Evolutionary conservation across 2,329 filamentous ascomycete species (phyloP).

Genomic region (Aspergillus clavatus): DNA sequence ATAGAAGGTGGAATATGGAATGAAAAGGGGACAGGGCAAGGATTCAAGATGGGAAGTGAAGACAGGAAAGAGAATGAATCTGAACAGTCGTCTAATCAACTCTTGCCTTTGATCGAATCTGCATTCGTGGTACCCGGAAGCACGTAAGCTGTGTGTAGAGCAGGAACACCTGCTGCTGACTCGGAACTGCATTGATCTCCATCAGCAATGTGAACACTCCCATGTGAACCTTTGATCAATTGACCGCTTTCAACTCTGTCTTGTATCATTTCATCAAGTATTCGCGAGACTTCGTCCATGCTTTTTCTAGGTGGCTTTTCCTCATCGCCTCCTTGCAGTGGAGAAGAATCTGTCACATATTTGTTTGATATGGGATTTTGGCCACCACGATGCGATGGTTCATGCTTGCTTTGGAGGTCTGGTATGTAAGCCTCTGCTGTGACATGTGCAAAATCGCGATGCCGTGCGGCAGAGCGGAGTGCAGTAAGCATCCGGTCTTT

Average conservation of each 20-base stretch:
- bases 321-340: slow-evolving; percentile 27
- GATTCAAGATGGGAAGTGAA: neutral
- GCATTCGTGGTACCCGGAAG: slow-evolving; percentile 10
- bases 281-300: slow-evolving; percentile 86
- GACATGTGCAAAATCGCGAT: slow-evolving; percentile 73
- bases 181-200: slow-evolving; percentile 35
- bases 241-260: slow-evolving; percentile 75
- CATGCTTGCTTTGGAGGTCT: slow-evolving; percentile 26
- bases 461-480: slow-evolving; percentile 76
- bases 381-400: slow-evolving; percentile 28
- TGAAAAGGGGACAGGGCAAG: slow-evolving; percentile 15
- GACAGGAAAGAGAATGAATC: neutral
- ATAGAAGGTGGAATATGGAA: no score
- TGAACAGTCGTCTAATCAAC: neutral
- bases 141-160: slow-evolving; percentile 22
- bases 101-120: neutral
- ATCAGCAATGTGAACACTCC: slow-evolving; percentile 59
- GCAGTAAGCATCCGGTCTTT: slow-evolving; percentile 92
- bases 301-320: slow-evolving; percentile 54
- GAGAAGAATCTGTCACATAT: slow-evolving; percentile 27
- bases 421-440: slow-evolving; percentile 33
- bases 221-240: slow-evolving; percentile 60
- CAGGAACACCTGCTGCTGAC: slow-evolving; percentile 21
- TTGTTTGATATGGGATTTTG: slow-evolving; percentile 22
- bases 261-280: slow-evolving; percentile 95